Conservation (phyloP, 2,329 filamentous ascomycete genomes). For the Trichoderma citrinoviride region DNA sequence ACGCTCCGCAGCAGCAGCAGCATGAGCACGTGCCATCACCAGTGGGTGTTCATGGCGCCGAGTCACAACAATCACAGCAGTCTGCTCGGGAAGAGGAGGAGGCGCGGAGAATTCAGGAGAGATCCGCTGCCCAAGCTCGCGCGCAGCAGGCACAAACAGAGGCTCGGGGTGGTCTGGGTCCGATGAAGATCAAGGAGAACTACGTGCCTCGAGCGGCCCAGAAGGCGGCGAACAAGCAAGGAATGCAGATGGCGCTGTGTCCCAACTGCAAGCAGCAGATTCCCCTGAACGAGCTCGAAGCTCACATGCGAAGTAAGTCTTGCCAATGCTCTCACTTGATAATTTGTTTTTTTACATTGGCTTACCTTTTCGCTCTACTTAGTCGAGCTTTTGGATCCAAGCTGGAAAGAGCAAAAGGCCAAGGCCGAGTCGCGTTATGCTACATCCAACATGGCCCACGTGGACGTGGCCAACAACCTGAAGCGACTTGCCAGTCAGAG, state of each 20-base stretch:
- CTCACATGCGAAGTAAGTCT: slow-evolving; percentile 79
- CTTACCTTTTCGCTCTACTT: slow-evolving; percentile 27
- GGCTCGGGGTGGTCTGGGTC: slow-evolving; percentile 62
- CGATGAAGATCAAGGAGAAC: slow-evolving; percentile 90
- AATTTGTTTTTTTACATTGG: background rate
- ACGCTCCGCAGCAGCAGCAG: slow-evolving; percentile 37
- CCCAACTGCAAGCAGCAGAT: slow-evolving; percentile 93
- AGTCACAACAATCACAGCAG: slow-evolving; percentile 33
- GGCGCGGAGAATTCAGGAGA: slow-evolving; percentile 60
- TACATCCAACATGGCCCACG: slow-evolving; percentile 81
- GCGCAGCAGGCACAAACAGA: slow-evolving; percentile 78
- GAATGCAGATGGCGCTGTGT: slow-evolving; percentile 70
- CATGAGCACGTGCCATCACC: slow-evolving; percentile 41
- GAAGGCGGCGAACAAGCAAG: slow-evolving; percentile 64
- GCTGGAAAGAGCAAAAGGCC: slow-evolving; percentile 93
- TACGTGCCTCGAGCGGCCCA: slow-evolving; percentile 84
- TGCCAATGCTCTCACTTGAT: background rate
- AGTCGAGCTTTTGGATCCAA: slow-evolving; percentile 89
- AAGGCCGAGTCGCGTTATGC: slow-evolving; percentile 82
- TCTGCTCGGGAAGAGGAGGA: slow-evolving; percentile 60
- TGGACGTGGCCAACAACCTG: slow-evolving; percentile 87
- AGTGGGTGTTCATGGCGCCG: slow-evolving; percentile 32
- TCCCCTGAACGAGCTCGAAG: slow-evolving; percentile 79
- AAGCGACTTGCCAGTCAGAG: slow-evolving; percentile 91
- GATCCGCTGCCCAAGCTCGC: slow-evolving; percentile 57